phyloP scores from a whole-genome alignment of 2,329 filamentous ascomycete genomes.

The Alternaria gaisen region DNA sequence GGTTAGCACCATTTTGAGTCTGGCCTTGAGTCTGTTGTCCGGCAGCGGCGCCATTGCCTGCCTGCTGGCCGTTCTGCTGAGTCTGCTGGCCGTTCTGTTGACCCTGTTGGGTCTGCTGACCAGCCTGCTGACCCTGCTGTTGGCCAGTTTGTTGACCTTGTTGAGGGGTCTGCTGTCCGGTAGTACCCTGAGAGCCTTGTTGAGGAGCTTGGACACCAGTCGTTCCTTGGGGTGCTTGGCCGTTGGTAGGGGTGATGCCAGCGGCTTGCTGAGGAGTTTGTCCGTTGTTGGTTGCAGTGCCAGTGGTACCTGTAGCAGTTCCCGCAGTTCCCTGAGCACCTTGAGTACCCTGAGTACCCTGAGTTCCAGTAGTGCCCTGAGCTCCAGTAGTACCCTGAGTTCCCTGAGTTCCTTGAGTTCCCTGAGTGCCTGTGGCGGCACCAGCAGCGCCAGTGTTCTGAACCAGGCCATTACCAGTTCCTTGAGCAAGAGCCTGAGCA shows the following conservation, averaged over 20 bases:
- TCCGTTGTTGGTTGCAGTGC: background rate
- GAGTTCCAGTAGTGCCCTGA: background rate
- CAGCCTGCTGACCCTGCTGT: conserved; percentile 3
- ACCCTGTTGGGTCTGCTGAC: conserved; percentile 13
- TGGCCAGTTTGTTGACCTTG: conserved; percentile 13
- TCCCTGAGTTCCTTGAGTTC: background rate
- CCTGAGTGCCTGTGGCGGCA: conserved; percentile 13
- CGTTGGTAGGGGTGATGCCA: background rate
- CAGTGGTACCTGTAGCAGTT: conserved; percentile 1
- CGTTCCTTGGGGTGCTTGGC: conserved; percentile 1
- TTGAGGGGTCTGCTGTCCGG: conserved; percentile 12
- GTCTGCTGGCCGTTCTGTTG: conserved; percentile 16
- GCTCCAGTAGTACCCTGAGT: background rate
- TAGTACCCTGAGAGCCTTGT: conserved; percentile 6
- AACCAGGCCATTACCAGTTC: conserved; percentile 42
- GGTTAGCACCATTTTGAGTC: background rate
- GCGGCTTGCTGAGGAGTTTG: conserved; percentile 4
- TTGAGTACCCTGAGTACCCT: background rate
- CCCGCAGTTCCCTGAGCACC: background rate
- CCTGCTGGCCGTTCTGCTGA: background rate
- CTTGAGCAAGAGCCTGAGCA: conserved; percentile 37
- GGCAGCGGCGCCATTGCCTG: background rate
- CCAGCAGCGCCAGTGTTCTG: conserved; percentile 24
- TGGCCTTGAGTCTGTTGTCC: conserved; percentile 3
- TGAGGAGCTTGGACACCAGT: conserved; percentile 7